These are phyloP conservation scores for Sugiyamaella boreocaroliniensis DNA, from an alignment of 805 yeast genomes.

Conservation along the genomic window DNA sequence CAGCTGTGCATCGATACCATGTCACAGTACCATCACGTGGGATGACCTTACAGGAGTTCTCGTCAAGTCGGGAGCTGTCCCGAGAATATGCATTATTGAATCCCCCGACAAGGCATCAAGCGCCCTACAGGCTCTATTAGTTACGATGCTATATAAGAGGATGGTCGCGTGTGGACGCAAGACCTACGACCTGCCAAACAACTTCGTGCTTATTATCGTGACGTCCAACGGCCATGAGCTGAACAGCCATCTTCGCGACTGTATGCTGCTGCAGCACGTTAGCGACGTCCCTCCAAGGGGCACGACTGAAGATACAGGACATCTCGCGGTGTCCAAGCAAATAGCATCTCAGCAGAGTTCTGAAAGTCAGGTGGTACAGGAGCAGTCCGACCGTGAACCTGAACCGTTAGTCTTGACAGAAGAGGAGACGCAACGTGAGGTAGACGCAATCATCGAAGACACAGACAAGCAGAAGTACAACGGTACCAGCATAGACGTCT, in stretches of 20 bases:
- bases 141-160: background rate
- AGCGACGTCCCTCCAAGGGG: slow-evolving; percentile 1
- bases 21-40: background rate
- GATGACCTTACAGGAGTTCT: background rate
- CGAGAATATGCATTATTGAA: slow-evolving; percentile 1
- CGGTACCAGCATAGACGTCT: too few relatives aligned
- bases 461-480: too few relatives aligned
- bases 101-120: background rate
- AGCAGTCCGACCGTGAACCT: background rate
- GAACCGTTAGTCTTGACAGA: background rate
- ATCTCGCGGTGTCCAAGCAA: background rate
- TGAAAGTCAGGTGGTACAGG: background rate
- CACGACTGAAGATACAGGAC: background rate
- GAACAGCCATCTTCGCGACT: slow-evolving; percentile 11
- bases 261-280: slow-evolving; percentile 9
- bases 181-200: slow-evolving; percentile 5
- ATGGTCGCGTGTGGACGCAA: background rate
- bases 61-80: background rate
- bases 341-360: background rate
- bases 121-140: background rate
- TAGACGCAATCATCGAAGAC: too few relatives aligned
- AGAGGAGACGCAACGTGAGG: background rate
- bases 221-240: slow-evolving; percentile 5
- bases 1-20: background rate
- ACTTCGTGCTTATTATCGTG: slow-evolving; percentile 6